Evolutionary conservation across 495 filamentous ascomycete genomes (phyloP).

Genomic region (Xylaria scruposa): DNA sequence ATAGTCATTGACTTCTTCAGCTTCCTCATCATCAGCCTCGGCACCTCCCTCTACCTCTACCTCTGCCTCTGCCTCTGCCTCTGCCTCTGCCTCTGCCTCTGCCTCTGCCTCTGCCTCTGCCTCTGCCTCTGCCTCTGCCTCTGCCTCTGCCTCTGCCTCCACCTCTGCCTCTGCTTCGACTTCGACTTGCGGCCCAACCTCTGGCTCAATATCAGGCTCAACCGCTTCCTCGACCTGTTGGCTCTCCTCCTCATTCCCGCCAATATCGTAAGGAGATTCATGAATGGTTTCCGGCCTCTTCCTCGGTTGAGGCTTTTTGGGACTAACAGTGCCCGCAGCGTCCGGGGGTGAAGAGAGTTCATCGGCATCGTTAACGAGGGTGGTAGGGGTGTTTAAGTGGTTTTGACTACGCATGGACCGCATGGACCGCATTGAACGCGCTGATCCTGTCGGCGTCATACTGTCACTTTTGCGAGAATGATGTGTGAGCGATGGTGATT

Average conservation of each 20-base stretch:
- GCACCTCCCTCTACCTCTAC: conserved; percentile 29
- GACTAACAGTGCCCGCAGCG: conserved; percentile 41
- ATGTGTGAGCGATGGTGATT: conserved; percentile 27
- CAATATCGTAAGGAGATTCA: conserved; percentile 27
- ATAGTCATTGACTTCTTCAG: conserved; percentile 41
- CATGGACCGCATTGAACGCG: conserved; percentile 34
- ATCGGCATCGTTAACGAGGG: conserved; percentile 25
- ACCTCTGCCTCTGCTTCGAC: conserved; percentile 26
- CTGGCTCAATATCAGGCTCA: not conserved
- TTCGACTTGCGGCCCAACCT: conserved; percentile 18
- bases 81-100: conserved; percentile 26
- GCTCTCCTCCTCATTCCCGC: conserved; percentile 22
- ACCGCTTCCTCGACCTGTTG: not conserved
- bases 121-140: conserved; percentile 28
- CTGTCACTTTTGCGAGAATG: conserved; percentile 33
- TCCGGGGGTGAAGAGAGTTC: conserved; percentile 40
- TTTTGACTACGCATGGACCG: conserved; percentile 36
- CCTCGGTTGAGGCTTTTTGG: conserved; percentile 34
- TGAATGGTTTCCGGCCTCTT: conserved; percentile 21
- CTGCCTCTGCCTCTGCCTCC: conserved; percentile 29
- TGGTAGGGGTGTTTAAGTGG: conserved; percentile 28
- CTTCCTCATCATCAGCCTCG: conserved; percentile 28
- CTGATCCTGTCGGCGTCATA: conserved; percentile 26
- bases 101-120: conserved; percentile 33
- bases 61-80: conserved; percentile 31